These are phyloP conservation scores for Ophiostoma tasmaniense DNA, from an alignment of 2,329 filamentous ascomycete genomes.

Conservation along the genomic window DNA sequence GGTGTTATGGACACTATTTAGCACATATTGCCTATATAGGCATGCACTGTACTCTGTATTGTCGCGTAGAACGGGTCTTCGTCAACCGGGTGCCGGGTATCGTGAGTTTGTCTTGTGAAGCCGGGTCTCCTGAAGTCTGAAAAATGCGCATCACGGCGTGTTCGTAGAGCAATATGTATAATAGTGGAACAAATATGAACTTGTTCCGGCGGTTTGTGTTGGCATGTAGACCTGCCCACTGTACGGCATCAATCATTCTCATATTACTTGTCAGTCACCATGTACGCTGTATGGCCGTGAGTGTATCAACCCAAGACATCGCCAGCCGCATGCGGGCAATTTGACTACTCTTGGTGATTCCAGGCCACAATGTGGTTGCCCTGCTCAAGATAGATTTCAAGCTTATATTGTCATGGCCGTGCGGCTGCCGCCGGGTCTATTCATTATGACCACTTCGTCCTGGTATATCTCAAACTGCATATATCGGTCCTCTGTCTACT, in stretches of 20 bases:
- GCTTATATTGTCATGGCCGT: background rate
- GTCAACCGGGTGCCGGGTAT: background rate
- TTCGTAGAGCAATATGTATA: background rate
- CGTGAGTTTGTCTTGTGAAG: background rate
- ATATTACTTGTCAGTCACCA: background rate
- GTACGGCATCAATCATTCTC: background rate
- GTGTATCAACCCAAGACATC: background rate
- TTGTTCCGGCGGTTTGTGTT: background rate
- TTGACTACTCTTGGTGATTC: background rate
- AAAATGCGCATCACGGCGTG: background rate
- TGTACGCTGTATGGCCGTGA: background rate
- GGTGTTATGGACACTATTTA: background rate
- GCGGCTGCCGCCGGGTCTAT: background rate
- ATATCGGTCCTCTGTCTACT: background rate
- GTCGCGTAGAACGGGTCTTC: background rate
- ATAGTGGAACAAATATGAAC: background rate
- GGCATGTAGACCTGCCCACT: background rate
- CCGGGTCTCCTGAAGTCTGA: background rate
- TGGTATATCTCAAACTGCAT: background rate
- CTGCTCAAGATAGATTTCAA: background rate
- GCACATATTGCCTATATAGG: background rate
- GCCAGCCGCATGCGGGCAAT: too few species aligned
- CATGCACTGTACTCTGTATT: background rate
- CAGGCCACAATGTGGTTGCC: background rate
- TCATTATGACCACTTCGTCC: background rate